Conservation (phyloP, 2,329 filamentous ascomycete genomes). For the Hirsutella rhossiliensis region DNA sequence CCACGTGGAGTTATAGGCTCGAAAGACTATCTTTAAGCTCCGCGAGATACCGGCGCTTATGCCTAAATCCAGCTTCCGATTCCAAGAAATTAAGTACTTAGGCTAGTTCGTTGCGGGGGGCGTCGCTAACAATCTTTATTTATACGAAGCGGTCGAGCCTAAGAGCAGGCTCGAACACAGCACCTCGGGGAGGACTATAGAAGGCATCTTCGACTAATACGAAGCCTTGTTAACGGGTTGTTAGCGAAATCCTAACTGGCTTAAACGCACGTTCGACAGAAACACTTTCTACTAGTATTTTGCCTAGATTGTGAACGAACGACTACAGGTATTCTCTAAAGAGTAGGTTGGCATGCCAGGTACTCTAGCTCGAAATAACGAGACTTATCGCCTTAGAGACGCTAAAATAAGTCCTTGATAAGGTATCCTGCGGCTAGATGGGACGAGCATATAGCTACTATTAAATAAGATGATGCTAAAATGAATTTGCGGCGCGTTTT, state of each 20-base stretch:
- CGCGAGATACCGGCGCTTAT: neutral
- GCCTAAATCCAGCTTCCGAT: neutral
- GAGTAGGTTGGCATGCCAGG: neutral
- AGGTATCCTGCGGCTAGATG: neutral
- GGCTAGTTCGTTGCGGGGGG: neutral
- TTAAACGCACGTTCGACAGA: too few relatives aligned
- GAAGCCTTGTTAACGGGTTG: neutral
- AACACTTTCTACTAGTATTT: neutral
- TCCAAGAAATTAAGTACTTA: neutral
- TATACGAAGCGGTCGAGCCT: neutral
- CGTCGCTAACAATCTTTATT: neutral
- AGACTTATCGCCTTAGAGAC: neutral
- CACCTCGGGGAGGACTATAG: neutral
- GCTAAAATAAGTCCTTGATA: neutral
- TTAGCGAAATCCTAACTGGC: neutral
- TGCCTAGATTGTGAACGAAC: neutral
- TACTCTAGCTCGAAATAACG: neutral
- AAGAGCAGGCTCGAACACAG: neutral
- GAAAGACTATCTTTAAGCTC: neutral
- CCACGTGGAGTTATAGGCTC: neutral
- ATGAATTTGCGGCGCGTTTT: neutral
- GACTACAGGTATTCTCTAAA: neutral
- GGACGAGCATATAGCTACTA: neutral
- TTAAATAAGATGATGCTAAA: neutral
- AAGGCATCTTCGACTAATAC: neutral